Base-by-base conservation (phyloP, 2,329 filamentous ascomycete genomes). In the Corinectria fuckeliana region DNA sequence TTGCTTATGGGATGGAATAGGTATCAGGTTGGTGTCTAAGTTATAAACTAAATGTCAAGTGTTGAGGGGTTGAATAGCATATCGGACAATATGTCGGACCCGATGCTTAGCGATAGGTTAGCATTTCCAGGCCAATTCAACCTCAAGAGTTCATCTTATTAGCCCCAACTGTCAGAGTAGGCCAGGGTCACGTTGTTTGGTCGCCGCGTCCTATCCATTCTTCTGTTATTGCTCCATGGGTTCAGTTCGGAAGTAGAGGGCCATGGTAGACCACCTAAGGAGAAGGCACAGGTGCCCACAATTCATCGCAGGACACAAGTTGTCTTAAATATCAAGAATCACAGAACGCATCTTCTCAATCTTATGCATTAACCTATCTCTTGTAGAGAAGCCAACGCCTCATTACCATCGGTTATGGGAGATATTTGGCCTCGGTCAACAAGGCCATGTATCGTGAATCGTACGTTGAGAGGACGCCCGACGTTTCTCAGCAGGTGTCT, bases 321-420 rank as follows among this genome's bases (percentile, higher is more conserved):
- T 21, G 28, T 32, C 45, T 14, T 21, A 14, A 41, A 13, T 20
- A 30, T 16, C 23, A 10, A 23, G 9, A 32, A 14, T 30, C 20
- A 11, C 16, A 20, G 32, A 41, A 30, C 32, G 23, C 30, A 10
- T 39, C 38, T 23, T 45, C 25, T 30, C 16, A 30, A 39, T 20
- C 41, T 49, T 55, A 42, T 51, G 38, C 44, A 50, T 51, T 51
- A 45, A 50, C 13, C 25, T 21, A 18, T 30, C 20, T 11, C n/a
- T 14, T 20, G 28, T 9, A 26, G 21, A 34, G 6, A 42, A 25
- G 20, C 13, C 10, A 13, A 14, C 1, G 16, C 25, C 13, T 25
- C 39, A n/a, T 25, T 25, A n/a, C 25, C 13, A 25, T 13, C 6
- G 25, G 7, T 25, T 16, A 5, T 7, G 2, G 21, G 39, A n/a